phyloP scores from a whole-genome alignment of 2,329 filamentous ascomycete genomes.

The Stagonosporopsis cucurbitacearum region DNA sequence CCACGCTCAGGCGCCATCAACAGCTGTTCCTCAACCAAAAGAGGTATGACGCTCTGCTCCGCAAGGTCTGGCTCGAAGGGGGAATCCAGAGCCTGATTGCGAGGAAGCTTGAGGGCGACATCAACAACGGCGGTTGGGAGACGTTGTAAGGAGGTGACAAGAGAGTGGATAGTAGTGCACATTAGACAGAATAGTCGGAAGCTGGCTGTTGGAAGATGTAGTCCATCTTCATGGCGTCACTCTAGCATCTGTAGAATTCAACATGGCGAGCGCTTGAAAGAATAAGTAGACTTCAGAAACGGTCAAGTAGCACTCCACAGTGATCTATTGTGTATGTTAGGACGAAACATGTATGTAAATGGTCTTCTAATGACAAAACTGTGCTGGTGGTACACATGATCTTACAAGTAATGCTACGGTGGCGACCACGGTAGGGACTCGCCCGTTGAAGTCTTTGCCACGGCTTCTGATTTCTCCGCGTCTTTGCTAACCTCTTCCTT shows the following conservation, averaged over 20 bases:
- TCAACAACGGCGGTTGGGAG: slow-evolving; percentile 98
- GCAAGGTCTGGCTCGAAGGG: slow-evolving; percentile 85
- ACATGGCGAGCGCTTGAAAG: not conserved
- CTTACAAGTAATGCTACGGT: slow-evolving; percentile 7
- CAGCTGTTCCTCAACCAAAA: slow-evolving; percentile 94
- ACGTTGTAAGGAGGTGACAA: slow-evolving; percentile 54
- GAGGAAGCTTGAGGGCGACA: slow-evolving; percentile 88
- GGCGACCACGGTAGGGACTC: slow-evolving; percentile 1
- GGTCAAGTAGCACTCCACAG: not conserved
- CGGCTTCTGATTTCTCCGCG: not conserved
- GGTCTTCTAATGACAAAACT: not conserved
- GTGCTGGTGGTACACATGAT: slow-evolving; percentile 3
- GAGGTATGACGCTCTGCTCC: slow-evolving; percentile 85
- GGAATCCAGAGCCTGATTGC: slow-evolving; percentile 88
- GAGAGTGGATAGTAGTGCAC: not conserved
- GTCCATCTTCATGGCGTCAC: not conserved
- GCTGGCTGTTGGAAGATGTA: not conserved
- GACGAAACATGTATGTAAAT: not conserved
- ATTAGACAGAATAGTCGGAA: not conserved
- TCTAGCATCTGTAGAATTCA: not conserved
- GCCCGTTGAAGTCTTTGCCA: slow-evolving; percentile 2
- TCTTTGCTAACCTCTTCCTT: not conserved
- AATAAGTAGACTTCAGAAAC: not conserved
- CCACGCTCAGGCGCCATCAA: slow-evolving; percentile 82
- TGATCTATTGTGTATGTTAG: not conserved